Base-by-base conservation (phyloP, 305 asterid genomes). In the Fraxinus ornus region DNA sequence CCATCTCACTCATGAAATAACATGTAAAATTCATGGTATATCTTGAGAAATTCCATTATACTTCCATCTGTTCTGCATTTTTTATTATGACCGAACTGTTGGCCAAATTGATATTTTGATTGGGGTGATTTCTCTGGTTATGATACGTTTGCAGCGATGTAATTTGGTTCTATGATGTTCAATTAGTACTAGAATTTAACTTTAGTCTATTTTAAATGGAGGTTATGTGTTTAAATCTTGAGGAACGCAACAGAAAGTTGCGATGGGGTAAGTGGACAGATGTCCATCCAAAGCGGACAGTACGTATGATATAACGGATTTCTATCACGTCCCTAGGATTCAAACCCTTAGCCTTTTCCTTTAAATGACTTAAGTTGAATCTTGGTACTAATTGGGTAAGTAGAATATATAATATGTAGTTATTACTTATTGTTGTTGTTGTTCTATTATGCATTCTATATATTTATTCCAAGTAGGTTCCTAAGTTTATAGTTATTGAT, bases 401-500 rank as follows among this genome's bases (percentile, higher is more conserved):
- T 8, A 17, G 62, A 52, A 7, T 17, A 52, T 17, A 17, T 52
- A 52, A 52, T 52, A 4, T 4, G 22, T 17, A 52, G 6, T 47
- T 13, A 47, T 44, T 41, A 17, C 7, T 37, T 37, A 22, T 57
- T 57, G 76, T 47, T 79, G 5, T 44, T 44, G 28, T 57, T 57
- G 78, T 37, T 79, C 30, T 71, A 75, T 57, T 32, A 17, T 62
- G 71, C 57, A 37, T 78, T 35, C 44, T 47, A 73, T 33, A 39
- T 41, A 21, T 13, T 26, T 77, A n/a, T 52, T 83, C 74, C 77
- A 44, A 77, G 71, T 76, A 22, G 5, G 30, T 7, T 7, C 30
- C 5, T 17, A 26, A 26, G 72, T 78, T 73, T 28, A 49, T 24
- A 73, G 70, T 78, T 78, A 79, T 75, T 85, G 77, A 77, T 74